A percentile compares a stretch with the other conserved stretches of the same genome.
Conservation (phyloP, 495 filamentous ascomycete species). For the Hypomontagnella submonticulosa region DNA sequence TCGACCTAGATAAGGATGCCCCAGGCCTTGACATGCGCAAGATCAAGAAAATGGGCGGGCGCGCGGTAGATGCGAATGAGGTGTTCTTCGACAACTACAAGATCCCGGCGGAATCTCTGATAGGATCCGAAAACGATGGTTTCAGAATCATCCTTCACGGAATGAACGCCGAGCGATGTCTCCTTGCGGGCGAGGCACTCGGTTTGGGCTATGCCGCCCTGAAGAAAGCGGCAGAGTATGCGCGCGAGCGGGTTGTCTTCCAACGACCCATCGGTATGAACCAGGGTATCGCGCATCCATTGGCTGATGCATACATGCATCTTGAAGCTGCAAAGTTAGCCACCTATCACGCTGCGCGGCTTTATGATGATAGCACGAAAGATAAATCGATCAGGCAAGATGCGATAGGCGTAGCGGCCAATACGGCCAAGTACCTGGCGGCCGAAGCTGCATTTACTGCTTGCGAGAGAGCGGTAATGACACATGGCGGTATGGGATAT, state of each 20-base stretch:
- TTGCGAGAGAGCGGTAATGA: slow-evolving; percentile 75
- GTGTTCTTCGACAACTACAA: slow-evolving; percentile 82
- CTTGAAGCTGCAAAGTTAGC: slow-evolving; percentile 82
- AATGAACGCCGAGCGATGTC: slow-evolving; percentile 84
- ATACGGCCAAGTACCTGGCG: slow-evolving; percentile 81
- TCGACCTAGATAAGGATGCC: slow-evolving; percentile 70
- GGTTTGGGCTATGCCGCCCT: slow-evolving; percentile 81
- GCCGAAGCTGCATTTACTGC: slow-evolving; percentile 81
- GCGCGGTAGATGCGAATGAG: slow-evolving; percentile 84
- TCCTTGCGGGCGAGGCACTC: slow-evolving; percentile 80
- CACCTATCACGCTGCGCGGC: slow-evolving; percentile 78
- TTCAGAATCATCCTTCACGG: slow-evolving; percentile 83
- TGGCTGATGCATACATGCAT: slow-evolving; percentile 79
- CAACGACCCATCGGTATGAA: slow-evolving; percentile 77
- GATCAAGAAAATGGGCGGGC: slow-evolving; percentile 85
- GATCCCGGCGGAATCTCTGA: slow-evolving; percentile 68
- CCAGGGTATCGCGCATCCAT: slow-evolving; percentile 78
- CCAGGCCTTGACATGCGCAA: slow-evolving; percentile 70
- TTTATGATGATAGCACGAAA: slow-evolving; percentile 71
- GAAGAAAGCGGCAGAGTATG: slow-evolving; percentile 71
- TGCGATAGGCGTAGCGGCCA: slow-evolving; percentile 76
- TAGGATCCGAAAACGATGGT: slow-evolving; percentile 76
- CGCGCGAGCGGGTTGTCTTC: slow-evolving; percentile 75
- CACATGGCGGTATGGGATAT: slow-evolving; percentile 81
- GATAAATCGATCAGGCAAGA: slow-evolving; percentile 68